Base-by-base conservation (phyloP, 2,329 filamentous ascomycete genomes). In the Passalora sequoiae region DNA sequence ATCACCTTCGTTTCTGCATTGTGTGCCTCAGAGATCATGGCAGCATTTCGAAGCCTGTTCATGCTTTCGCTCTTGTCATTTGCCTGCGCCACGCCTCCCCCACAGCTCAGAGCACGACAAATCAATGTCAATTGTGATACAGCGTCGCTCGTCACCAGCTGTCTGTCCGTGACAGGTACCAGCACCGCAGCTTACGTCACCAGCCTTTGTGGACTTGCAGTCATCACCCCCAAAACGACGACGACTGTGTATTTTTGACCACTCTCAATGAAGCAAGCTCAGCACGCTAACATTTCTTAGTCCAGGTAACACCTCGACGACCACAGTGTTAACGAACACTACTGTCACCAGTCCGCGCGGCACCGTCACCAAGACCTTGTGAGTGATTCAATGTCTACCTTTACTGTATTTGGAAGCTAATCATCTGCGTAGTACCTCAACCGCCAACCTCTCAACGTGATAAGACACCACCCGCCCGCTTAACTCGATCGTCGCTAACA, bases 51-150 rank as follows among this genome's bases (percentile, higher is more conserved):
- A 21, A 40, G 22, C 20, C 37, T 31, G 19, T 20, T 40, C n/a
- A n/a, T 39, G 9, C 30, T 44, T 38, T 37, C 37, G 16, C 32
- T 46, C 4, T 6, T 35, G 4, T 43, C 45, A 16, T 15, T 40
- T 31, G 27, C 19, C 20, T 29, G 20, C 22, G 45, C 45, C 31
- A 40, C 28, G n/a, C 45, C 45, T n/a, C 27, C 25, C 15, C 30
- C 30, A 12, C 17, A 25, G 16, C 20, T 43, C 8, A 9, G 16
- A 15, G 31, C 16, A 28, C 22, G 40, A 9, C 40, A 43, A 16
- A 28, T 35, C 31, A 7, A 10, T 17, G 6, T 27, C 24, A 12
- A 27, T 27, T 27, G 24, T 27, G 24, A 27, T 27, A 27, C 12
- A n/a, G n/a, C n/a, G n/a, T n/a, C n/a, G n/a, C n/a, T n/a, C n/a